Conservation (phyloP, 148 eudicot genomes). For the Vaccinium vitisidaea region DNA sequence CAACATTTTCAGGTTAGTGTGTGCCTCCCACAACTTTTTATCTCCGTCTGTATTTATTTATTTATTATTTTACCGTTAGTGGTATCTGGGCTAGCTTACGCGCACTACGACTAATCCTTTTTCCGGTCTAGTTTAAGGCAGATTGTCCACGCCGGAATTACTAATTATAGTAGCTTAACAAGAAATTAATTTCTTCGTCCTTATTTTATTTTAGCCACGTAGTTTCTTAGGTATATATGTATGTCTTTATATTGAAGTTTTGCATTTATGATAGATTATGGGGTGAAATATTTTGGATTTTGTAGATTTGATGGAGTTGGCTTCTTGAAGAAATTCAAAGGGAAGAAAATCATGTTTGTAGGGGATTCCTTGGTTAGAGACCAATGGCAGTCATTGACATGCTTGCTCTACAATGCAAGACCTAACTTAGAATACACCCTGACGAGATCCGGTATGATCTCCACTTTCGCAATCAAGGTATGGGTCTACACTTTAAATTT, state of each 20-base stretch:
- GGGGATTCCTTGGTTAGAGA: slow-evolving; percentile 14
- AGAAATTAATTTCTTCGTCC: background rate
- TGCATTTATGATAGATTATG: background rate
- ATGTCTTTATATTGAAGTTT: background rate
- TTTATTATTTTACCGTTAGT: no score
- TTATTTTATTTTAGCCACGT: background rate
- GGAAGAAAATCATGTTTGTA: slow-evolving; percentile 15
- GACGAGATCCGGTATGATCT: background rate
- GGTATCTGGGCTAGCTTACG: no score
- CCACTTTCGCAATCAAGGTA: background rate
- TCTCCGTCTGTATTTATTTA: no score
- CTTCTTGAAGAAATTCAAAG: slow-evolving; percentile 3
- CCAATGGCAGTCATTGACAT: slow-evolving; percentile 16
- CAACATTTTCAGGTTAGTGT: no score
- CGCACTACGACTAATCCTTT: no score
- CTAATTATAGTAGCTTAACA: no score
- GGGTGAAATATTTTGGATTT: background rate
- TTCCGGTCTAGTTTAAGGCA: no score
- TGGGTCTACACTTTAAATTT: background rate
- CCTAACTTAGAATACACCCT: background rate
- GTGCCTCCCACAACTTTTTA: no score
- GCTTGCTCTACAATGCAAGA: slow-evolving; percentile 6
- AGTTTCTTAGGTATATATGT: no score
- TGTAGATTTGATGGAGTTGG: slow-evolving; percentile 4
- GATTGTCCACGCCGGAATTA: no score